Evolutionary conservation across 1,284 basidiomycete genomes (phyloP).

Genomic region (Omphalotus olearius): DNA sequence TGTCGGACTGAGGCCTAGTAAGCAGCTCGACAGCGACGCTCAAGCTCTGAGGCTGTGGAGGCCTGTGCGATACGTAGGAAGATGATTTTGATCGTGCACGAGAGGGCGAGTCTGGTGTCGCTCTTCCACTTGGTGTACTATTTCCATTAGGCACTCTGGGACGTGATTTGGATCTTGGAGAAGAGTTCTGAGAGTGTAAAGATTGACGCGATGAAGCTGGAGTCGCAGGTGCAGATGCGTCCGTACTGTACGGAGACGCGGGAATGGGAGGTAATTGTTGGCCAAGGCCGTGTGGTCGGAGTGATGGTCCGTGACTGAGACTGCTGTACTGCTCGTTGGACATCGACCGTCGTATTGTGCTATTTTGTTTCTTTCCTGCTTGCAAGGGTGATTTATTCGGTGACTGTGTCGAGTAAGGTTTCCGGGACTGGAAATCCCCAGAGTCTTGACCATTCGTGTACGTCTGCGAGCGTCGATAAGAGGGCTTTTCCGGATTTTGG

Average conservation of each 20-base stretch:
- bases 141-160: neutral
- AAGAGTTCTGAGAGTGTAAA: neutral
- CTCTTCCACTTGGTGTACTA: constrained; percentile 15
- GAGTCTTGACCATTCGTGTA: constrained; percentile 32
- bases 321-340: constrained; percentile 32
- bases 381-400: constrained; percentile 18
- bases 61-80: constrained; percentile 41
- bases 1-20: constrained; percentile 43
- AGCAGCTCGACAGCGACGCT: constrained; percentile 54
- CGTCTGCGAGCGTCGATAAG: constrained; percentile 32
- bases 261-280: constrained; percentile 55
- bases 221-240: constrained; percentile 31
- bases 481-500: constrained; percentile 13
- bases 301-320: neutral
- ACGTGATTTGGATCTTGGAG: neutral
- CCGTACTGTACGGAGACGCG: constrained; percentile 52
- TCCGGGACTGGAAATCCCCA: constrained; percentile 21
- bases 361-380: constrained; percentile 19
- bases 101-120: constrained; percentile 28
- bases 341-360: constrained; percentile 32
- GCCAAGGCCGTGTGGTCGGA: constrained; percentile 17
- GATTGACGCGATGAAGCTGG: constrained; percentile 10
- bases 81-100: constrained; percentile 45
- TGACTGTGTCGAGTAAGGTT: constrained; percentile 18
- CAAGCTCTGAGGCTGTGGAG: constrained; percentile 50